Base-by-base conservation (phyloP, 768 basidiomycete species). In the Mycena maculata region DNA sequence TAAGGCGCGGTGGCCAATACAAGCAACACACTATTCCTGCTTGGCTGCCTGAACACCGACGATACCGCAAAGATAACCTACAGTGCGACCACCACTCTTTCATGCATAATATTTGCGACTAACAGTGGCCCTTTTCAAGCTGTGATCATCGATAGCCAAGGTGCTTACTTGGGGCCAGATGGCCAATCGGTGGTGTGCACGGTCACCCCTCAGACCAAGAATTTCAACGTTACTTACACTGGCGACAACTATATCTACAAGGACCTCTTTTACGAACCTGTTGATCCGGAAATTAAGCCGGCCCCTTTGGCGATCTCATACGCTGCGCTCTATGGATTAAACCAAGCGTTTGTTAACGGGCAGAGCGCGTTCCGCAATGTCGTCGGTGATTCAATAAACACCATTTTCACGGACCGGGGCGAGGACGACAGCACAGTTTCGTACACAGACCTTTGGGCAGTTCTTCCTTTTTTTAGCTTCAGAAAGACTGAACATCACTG, bases 121-220 rank as follows among this genome's bases (percentile, higher is more conserved):
- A n/a, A 54, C 36, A 30, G 18, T 30, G 13, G 31, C 39, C 6
- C 25, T 7, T 39, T 18, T 47, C 2, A 27, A 58, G 56, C 27
- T 38, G 44, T 36, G 13, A 45, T 58, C 56, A 45, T 58, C 27
- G 56, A 58, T 30, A 41, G 56, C 11, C 41, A 58, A 31, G 30
- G 31, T 25, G 3, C 31, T 4, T 58, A 58, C 22, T 3, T 45
- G 9, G 56, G 56, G 2, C n/a, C n/a, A n/a, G n/a, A n/a, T n/a
- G n/a, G n/a, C n/a, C n/a, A n/a, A n/a, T 31, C 56, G 11, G 15
- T 44, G 27, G 28, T 44, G 28, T 58, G 56, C 42, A 23, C 18
- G 20, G 31, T 58, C 7, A n/a, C 18, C 3, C 56, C 56, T 8
- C 4, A 10, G 12, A 58, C 45, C 4, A 1, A 20, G 10, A 30